These are phyloP conservation scores for Fusarium ramigenum DNA, from an alignment of 2,329 filamentous ascomycete species.

Conservation along the genomic window DNA sequence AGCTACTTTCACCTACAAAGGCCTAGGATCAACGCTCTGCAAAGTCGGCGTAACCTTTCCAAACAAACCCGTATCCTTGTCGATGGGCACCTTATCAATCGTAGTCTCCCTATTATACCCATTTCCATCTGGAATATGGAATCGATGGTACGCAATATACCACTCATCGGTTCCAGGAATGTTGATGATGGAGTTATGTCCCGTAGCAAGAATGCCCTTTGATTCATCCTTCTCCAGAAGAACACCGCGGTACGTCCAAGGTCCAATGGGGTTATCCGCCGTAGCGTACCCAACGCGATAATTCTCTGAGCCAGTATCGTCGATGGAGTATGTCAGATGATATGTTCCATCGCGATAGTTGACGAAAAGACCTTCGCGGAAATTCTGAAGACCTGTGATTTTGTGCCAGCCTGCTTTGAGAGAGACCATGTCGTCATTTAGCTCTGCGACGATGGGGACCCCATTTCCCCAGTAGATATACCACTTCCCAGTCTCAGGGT, in stretches of 20 bases:
- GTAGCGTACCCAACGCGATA: conserved; percentile 60
- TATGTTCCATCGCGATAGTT: conserved; percentile 56
- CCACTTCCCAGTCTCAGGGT: conserved; percentile 64
- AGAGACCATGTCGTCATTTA: conserved; percentile 57
- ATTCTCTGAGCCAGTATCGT: conserved; percentile 56
- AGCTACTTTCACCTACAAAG: neutral
- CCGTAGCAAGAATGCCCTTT: conserved; percentile 56
- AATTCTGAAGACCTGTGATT: conserved; percentile 52
- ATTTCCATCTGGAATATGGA: conserved; percentile 55
- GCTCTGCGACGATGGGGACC: conserved; percentile 51
- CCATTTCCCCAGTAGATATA: conserved; percentile 72
- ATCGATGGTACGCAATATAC: conserved; percentile 61
- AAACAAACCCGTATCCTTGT: conserved; percentile 51
- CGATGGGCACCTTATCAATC: conserved; percentile 53
- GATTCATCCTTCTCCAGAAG: conserved; percentile 54
- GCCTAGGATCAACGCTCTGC: conserved; percentile 21
- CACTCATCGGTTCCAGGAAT: conserved; percentile 58
- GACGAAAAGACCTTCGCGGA: conserved; percentile 54
- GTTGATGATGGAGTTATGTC: conserved; percentile 57
- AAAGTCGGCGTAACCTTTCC: conserved; percentile 45
- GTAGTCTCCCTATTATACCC: conserved; percentile 56
- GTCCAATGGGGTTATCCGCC: conserved; percentile 47
- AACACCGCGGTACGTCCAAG: conserved; percentile 56
- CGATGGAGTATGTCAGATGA: conserved; percentile 59
- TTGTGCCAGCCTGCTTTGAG: conserved; percentile 48